These are phyloP conservation scores for Millerago galiae DNA, from an alignment of 805 yeast genomes.

Conservation along the genomic window DNA sequence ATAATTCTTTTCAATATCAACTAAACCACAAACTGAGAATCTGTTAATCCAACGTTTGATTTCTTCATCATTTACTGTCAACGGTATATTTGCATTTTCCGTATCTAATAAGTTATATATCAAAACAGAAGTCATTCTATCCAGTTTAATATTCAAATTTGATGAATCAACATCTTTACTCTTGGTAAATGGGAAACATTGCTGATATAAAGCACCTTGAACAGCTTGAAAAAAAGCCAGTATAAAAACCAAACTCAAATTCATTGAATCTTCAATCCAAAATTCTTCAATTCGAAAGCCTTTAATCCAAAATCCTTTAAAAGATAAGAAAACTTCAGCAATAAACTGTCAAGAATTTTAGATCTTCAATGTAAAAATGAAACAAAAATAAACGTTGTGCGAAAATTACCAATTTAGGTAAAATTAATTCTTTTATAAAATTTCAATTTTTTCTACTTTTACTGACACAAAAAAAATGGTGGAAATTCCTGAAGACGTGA, in stretches of 20 bases:
- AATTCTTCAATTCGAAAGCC: too few relatives aligned
- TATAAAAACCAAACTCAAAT: too few relatives aligned
- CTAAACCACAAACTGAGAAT: conserved; percentile 8
- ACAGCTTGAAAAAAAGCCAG: too few relatives aligned
- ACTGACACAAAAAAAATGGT: neutral
- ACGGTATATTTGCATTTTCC: conserved; percentile 3
- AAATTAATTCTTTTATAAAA: too few relatives aligned
- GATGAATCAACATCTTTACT: neutral
- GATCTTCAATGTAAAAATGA: too few relatives aligned
- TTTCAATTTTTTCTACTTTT: neutral
- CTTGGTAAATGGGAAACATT: conserved; percentile 1
- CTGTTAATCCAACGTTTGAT: conserved; percentile 2
- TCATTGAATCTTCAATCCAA: too few relatives aligned
- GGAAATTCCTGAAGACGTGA: conserved; percentile 35
- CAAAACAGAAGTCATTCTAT: neutral
- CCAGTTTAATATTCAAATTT: neutral
- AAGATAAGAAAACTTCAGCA: too few relatives aligned
- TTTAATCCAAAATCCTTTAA: too few relatives aligned
- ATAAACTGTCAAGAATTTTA: too few relatives aligned
- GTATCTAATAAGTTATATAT: conserved; percentile 5
- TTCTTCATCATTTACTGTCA: conserved; percentile 1
- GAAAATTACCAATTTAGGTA: too few relatives aligned
- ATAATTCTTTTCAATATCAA: conserved; percentile 4
- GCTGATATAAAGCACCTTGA: conserved; percentile 3
- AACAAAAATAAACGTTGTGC: too few relatives aligned